These are phyloP conservation scores for Raddia guianensis DNA, from an alignment of 176 grass and related monocot genomes.

Conservation along the genomic window DNA sequence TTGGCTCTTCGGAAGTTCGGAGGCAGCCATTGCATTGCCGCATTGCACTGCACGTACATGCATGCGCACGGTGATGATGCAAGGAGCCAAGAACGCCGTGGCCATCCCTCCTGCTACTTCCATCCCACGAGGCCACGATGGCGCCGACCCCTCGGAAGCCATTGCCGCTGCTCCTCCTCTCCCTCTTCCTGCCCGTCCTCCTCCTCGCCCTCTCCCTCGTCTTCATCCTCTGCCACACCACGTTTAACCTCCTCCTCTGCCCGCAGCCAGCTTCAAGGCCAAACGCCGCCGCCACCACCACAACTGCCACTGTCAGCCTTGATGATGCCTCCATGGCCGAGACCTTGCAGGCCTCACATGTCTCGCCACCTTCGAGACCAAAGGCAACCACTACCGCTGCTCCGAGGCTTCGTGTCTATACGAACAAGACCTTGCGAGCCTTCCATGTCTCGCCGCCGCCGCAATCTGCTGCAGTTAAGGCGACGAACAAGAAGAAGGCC, in stretches of 20 bases:
- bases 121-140: conserved; percentile 24
- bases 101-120: neutral
- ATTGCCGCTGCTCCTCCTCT: conserved; percentile 42
- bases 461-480: neutral
- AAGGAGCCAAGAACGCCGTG: conserved; percentile 24
- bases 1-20: neutral
- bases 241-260: conserved; percentile 50
- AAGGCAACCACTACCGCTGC: neutral
- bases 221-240: conserved; percentile 56
- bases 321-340: conserved; percentile 27
- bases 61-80: neutral
- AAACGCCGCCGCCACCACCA: neutral
- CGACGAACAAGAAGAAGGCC: conserved; percentile 27
- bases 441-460: conserved; percentile 15
- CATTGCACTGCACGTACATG: neutral
- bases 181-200: conserved; percentile 40
- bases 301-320: neutral
- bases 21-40: neutral
- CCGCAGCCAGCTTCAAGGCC: conserved; percentile 15
- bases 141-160: conserved; percentile 33
- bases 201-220: conserved; percentile 38
- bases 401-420: conserved; percentile 20
- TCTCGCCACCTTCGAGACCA: neutral
- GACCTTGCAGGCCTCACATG: conserved; percentile 28
- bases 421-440: conserved; percentile 22